Conservation (phyloP, 108 stramenopile species). For the Skeletonema marinoi region DNA sequence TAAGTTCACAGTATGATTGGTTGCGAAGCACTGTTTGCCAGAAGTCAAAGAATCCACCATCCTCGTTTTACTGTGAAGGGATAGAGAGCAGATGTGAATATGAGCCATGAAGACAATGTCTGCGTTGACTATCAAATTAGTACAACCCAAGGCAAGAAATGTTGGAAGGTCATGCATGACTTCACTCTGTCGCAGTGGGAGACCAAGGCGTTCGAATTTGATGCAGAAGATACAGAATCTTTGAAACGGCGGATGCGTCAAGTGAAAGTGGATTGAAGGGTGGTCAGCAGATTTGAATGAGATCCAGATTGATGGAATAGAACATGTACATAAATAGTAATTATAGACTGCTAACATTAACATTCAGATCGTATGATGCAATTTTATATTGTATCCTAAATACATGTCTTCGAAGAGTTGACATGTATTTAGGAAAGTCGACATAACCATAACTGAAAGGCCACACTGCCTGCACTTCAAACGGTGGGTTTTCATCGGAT, state of each 20-base stretch:
- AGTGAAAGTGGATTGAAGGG: background rate
- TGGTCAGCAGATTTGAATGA: background rate
- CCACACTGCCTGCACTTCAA: too few relatives aligned
- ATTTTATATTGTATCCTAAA: too few relatives aligned
- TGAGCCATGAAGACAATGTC: background rate
- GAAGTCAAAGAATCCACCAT: background rate
- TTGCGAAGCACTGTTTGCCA: slow-evolving; percentile 31
- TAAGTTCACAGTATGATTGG: slow-evolving; percentile 34
- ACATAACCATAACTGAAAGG: too few relatives aligned
- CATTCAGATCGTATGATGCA: too few relatives aligned
- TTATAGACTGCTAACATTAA: too few relatives aligned
- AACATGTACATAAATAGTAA: too few relatives aligned
- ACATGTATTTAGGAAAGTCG: too few relatives aligned
- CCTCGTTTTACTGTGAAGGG: background rate
- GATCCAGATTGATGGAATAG: background rate
- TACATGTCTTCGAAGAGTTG: too few relatives aligned
- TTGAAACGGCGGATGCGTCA: background rate
- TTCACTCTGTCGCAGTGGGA: background rate
- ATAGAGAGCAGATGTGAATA: background rate
- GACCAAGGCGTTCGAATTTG: background rate
- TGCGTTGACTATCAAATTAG: background rate
- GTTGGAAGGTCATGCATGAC: background rate
- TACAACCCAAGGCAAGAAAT: background rate
- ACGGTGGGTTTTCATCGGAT: too few relatives aligned
- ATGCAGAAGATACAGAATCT: background rate